phyloP scores from a whole-genome alignment of 2,329 filamentous ascomycete genomes.

The Colletotrichum euphorbiae region DNA sequence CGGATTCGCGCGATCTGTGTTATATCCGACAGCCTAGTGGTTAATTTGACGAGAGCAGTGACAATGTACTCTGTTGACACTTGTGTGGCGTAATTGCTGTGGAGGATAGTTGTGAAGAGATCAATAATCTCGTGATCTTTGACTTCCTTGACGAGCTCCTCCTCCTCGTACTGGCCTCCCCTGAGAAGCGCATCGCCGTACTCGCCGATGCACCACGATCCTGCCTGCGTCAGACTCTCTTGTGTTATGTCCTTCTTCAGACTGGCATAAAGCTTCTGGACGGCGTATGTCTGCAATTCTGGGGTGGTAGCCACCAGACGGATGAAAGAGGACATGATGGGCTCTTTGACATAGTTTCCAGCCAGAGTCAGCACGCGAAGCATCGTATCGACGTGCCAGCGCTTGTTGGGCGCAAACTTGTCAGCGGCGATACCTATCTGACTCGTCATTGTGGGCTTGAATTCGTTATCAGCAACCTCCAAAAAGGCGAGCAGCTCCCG shows the following conservation, averaged over 20 bases:
- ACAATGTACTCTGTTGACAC: conserved; percentile 95
- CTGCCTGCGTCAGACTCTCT: conserved; percentile 92
- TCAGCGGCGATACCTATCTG: conserved; percentile 98
- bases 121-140: conserved; percentile 92
- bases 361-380: conserved; percentile 91
- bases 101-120: conserved; percentile 90
- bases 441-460: conserved; percentile 98
- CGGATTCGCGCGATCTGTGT: conserved; percentile 89
- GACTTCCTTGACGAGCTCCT: conserved; percentile 84
- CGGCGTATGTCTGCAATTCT: conserved; percentile 95
- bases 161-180: conserved; percentile 93
- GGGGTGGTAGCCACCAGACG: conserved; percentile 94
- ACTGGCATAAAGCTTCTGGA: conserved; percentile 91
- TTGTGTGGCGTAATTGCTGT: conserved; percentile 93
- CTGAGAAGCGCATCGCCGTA: conserved; percentile 91
- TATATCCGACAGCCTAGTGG: conserved; percentile 84
- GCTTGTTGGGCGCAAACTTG: conserved; percentile 94
- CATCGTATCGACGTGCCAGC: conserved; percentile 99
- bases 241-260: conserved; percentile 98
- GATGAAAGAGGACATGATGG: conserved; percentile 96
- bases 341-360: conserved; percentile 97
- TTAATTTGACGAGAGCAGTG: conserved; percentile 94
- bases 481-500: conserved; percentile 94
- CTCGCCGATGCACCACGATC: conserved; percentile 97
- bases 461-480: conserved; percentile 97